These are phyloP conservation scores for Telfairia occidentalis DNA, from an alignment of 331 rosid species.

Conservation along the genomic window DNA sequence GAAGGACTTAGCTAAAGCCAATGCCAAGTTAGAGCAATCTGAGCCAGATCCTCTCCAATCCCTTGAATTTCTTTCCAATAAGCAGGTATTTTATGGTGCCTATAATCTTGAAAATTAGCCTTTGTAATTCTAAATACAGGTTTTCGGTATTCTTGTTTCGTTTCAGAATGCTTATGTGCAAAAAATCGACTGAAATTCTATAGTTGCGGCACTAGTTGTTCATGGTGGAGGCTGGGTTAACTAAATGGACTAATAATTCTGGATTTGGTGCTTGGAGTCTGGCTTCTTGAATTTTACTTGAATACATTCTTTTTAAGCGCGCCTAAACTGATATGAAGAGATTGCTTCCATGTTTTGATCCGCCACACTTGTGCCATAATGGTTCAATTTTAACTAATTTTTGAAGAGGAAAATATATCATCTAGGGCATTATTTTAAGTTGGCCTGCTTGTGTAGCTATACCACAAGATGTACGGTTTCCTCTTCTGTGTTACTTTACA, in stretches of 20 bases:
- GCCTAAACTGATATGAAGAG: neutral
- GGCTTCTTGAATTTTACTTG: conserved; percentile 1
- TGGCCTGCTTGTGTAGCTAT: neutral
- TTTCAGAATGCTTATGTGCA: neutral
- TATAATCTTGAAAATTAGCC: neutral
- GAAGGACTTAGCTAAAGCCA: conserved; percentile 19
- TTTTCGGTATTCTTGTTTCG: neutral
- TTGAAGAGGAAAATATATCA: neutral
- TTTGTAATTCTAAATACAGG: neutral
- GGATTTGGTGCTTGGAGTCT: neutral
- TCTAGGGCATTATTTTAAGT: neutral
- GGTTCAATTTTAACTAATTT: neutral
- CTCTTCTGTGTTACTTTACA: neutral
- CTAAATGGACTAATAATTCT: neutral
- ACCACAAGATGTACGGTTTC: neutral
- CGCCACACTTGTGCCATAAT: neutral
- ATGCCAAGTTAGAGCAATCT: conserved; percentile 9
- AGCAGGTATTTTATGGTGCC: conserved; percentile 40
- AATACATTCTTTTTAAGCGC: neutral
- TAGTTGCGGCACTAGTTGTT: neutral
- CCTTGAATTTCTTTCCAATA: conserved; percentile 32
- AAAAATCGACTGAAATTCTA: neutral
- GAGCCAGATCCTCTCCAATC: conserved; percentile 37
- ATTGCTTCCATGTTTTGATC: neutral
- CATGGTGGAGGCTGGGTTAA: neutral